Base-by-base conservation (phyloP, 306 rosid species). In the Prinsepia uniflora region DNA sequence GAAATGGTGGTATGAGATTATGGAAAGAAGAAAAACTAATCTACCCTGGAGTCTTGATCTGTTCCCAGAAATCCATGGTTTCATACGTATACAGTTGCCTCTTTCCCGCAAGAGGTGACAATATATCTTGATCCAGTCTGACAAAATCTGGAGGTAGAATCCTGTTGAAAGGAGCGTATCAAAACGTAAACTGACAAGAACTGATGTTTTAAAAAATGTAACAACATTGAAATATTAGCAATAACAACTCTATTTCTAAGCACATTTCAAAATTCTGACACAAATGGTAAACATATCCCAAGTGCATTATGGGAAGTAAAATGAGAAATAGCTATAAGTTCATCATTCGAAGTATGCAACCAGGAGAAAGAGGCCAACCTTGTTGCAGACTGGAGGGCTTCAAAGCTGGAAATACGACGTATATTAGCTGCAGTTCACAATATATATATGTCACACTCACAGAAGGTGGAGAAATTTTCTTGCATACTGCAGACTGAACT, bases 51-150 rank as follows among this genome's bases (percentile, higher is more conserved):
- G 99, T 91, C 79, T 94, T 94, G 65, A 94, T 94, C 76, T 94
- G 99, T 87, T 94, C 99, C 97, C 99, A 94, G 72, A 94, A 94
- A 59, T 94, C 96, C 86, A 30, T 76, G 75, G 91, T 87, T 84
- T 94, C 96, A 73, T 86, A 86, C 52, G 96, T 89, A 74, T 89
- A 94, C 42, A 94, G 85, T 72, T 86, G 87, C 58, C 87, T 94
- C 87, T 94, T 94, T 76, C 99, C 99, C 8, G 99, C 97, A 71
- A 91, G 97, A 44, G 99, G 97, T 49, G 99, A 80, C 81, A 94
- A 84, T 73, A 94, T 94, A 86, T 94, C 99, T 87, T 94, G 99
- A 86, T 94, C 99, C 87, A 94, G 68, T 81, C 97, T 82, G 75
- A 94, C 96, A 79, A 84, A 91, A 82, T 87, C 95, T 4, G 86